These are phyloP conservation scores for Moricandia moricandioides DNA, from an alignment of 345 rosid genomes.

Conservation along the genomic window DNA sequence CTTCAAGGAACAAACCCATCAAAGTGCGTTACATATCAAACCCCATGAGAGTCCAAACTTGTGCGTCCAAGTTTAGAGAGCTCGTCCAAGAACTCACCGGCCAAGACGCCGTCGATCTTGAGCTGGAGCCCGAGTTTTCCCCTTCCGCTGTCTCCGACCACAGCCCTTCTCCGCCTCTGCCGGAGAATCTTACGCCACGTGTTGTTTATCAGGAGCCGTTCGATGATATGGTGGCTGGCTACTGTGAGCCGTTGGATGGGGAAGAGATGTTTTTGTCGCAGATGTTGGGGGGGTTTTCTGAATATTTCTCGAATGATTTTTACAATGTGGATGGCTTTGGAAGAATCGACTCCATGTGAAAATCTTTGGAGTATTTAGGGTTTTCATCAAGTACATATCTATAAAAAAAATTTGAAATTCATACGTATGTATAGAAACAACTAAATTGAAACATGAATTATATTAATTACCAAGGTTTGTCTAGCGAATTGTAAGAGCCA, in stretches of 20 bases:
- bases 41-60: conserved; percentile 69
- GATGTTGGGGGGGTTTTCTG: conserved; percentile 35
- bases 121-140: neutral
- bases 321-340: conserved; percentile 30
- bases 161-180: conserved; percentile 37
- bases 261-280: conserved; percentile 29
- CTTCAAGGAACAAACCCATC: conserved; percentile 30
- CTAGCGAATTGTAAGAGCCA: no score
- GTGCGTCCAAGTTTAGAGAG: neutral
- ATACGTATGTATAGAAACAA: neutral
- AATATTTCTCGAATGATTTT: conserved; percentile 27
- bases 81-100: neutral
- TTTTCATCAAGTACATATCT: conserved; percentile 19
- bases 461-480: neutral
- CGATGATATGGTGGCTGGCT: conserved; percentile 2
- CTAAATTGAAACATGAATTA: no score
- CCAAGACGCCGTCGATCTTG: neutral
- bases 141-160: conserved; percentile 24
- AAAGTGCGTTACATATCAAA: conserved; percentile 80
- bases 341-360: conserved; percentile 30
- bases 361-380: neutral
- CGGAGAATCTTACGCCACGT: conserved; percentile 14
- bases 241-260: conserved; percentile 25
- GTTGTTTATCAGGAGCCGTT: conserved; percentile 21
- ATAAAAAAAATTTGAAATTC: neutral